phyloP scores from a whole-genome alignment of 129 eudicot species.

The Tanacetum coccineum region DNA sequence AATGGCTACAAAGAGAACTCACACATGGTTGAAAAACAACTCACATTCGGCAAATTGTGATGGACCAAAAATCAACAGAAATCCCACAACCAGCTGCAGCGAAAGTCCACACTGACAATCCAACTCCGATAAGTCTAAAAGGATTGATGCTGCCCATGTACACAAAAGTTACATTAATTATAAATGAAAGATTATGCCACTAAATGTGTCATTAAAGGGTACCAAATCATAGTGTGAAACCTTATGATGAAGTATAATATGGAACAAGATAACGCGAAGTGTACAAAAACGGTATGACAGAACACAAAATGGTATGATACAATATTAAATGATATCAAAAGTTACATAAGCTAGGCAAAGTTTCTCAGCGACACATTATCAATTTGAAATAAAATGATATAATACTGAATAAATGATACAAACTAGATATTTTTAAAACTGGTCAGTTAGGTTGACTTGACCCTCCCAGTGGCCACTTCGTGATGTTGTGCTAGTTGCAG shows the following conservation, averaged over 20 bases:
- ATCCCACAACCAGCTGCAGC: constrained; percentile 82
- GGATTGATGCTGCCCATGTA: constrained; percentile 74
- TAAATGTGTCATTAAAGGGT: not conserved
- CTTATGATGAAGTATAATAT: not conserved
- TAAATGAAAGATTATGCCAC: not conserved
- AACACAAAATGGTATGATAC: not conserved
- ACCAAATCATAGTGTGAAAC: not conserved
- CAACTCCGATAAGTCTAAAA: constrained; percentile 95
- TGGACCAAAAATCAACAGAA: constrained; percentile 82
- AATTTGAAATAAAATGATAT: not conserved
- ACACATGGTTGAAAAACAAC: constrained; percentile 24
- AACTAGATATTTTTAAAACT: not conserved
- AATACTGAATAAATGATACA: not conserved
- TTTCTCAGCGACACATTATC: not conserved
- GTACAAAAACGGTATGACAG: constrained; percentile 2
- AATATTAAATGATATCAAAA: not conserved
- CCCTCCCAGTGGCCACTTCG: not conserved
- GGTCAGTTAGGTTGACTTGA: not conserved
- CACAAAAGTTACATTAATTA: constrained; percentile 13
- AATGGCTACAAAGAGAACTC: constrained; percentile 7
- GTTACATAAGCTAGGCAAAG: not conserved
- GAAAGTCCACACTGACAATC: constrained; percentile 83
- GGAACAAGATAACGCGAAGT: not conserved
- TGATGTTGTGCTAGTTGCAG: not conserved
- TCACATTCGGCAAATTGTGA: constrained; percentile 80